These are phyloP conservation scores for Antrodiella citrinella DNA, from an alignment of 768 basidiomycete species.

Conservation along the genomic window DNA sequence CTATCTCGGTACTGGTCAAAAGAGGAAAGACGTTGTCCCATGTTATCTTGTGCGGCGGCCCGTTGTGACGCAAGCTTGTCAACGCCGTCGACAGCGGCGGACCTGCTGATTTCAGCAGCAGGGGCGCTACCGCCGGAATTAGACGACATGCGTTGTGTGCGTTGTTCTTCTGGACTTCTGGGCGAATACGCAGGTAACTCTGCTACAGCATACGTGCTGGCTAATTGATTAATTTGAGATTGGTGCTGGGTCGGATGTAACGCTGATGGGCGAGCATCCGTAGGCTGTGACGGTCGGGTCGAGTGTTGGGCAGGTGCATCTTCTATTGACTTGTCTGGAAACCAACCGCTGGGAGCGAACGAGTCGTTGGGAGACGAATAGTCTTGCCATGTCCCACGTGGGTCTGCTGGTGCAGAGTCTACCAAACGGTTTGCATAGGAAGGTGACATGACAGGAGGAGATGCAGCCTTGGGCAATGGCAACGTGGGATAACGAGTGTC, in stretches of 20 bases:
- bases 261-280: slow-evolving; percentile 4
- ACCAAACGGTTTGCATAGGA: slow-evolving; percentile 11
- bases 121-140: slow-evolving; percentile 1
- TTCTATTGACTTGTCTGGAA: slow-evolving; percentile 16
- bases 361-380: slow-evolving; percentile 2
- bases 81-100: slow-evolving; percentile 1
- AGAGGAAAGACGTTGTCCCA: slow-evolving; percentile 20
- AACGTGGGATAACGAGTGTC: slow-evolving; percentile 51
- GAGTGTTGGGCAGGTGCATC: slow-evolving; percentile 11
- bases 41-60: slow-evolving; percentile 7
- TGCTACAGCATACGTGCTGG: slow-evolving; percentile 3
- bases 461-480: slow-evolving; percentile 2
- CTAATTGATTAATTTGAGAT: slow-evolving; percentile 1
- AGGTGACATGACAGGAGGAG: not conserved
- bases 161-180: slow-evolving; percentile 1
- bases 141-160: slow-evolving; percentile 1
- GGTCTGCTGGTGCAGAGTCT: slow-evolving; percentile 9
- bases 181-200: not conserved
- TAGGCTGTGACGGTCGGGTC: slow-evolving; percentile 5
- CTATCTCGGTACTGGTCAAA: slow-evolving; percentile 14
- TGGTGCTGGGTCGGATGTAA: not conserved
- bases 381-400: slow-evolving; percentile 13
- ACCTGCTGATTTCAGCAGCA: slow-evolving; percentile 3
- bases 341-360: slow-evolving; percentile 10
- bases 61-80: not conserved